Evolutionary conservation across 2,329 filamentous ascomycete genomes (phyloP).

Genomic region (Dactylellina leptospora): DNA sequence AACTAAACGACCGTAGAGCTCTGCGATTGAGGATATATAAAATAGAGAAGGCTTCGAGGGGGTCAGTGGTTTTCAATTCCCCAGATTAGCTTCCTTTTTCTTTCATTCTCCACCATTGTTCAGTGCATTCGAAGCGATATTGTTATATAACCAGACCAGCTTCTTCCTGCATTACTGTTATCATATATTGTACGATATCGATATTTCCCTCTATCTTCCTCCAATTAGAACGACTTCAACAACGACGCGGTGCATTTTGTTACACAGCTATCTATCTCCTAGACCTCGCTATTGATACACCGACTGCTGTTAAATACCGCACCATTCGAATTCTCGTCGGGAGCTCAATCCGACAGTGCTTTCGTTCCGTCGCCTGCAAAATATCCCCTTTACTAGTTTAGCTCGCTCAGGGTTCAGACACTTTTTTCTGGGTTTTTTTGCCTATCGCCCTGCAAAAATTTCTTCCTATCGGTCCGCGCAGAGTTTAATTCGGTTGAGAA

Average conservation of each 20-base stretch:
- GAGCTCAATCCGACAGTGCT: conserved; percentile 15
- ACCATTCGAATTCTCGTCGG: conserved; percentile 11
- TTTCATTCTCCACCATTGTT: background rate
- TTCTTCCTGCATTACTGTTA: background rate
- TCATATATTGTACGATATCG: background rate
- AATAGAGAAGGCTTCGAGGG: conserved; percentile 2
- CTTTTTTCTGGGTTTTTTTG: background rate
- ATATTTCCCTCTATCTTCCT: background rate
- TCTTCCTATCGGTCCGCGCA: background rate
- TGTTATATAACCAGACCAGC: conserved; percentile 3
- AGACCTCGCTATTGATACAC: background rate
- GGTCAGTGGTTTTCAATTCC: conserved; percentile 11
- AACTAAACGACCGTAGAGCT: background rate
- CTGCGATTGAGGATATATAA: conserved; percentile 2
- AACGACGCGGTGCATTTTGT: background rate
- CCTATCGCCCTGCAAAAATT: conserved; percentile 2
- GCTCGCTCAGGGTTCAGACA: too few species aligned
- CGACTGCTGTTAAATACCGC: conserved; percentile 7
- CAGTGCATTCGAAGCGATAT: too few species aligned
- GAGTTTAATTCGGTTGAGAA: conserved; percentile 5
- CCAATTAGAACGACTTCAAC: background rate
- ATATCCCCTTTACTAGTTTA: background rate
- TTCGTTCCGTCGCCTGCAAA: background rate
- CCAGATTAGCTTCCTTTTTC: conserved; percentile 5
- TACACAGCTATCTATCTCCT: background rate